Conservation (phyloP, 2,329 filamentous ascomycete genomes). For the Colletotrichum shisoi region DNA sequence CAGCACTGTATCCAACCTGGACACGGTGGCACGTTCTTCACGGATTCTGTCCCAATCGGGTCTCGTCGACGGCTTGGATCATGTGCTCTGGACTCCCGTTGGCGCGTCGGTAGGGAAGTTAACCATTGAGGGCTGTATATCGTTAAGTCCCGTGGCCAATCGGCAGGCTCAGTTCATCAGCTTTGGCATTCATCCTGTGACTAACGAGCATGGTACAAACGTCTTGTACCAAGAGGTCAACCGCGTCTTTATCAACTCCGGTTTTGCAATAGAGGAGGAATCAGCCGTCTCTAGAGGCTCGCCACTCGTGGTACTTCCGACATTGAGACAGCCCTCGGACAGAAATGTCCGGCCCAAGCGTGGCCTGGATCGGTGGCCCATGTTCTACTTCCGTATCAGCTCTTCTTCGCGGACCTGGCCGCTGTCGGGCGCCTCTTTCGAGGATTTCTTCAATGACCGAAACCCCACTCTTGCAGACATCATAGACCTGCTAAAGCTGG, state of each 20-base stretch:
- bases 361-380: conserved; percentile 81
- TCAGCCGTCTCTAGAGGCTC: conserved; percentile 50
- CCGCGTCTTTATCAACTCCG: conserved; percentile 75
- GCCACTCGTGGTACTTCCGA: conserved; percentile 51
- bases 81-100: conserved; percentile 72
- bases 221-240: conserved; percentile 82
- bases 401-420: conserved; percentile 10
- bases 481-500: conserved; percentile 70
- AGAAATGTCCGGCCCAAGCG: conserved; percentile 65
- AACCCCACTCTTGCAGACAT: conserved; percentile 60
- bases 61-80: conserved; percentile 63
- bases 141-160: conserved; percentile 71
- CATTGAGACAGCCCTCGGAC: conserved; percentile 52
- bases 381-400: conserved; percentile 81
- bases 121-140: conserved; percentile 75
- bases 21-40: conserved; percentile 3
- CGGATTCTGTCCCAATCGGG: conserved; percentile 71
- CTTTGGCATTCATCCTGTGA: conserved; percentile 74
- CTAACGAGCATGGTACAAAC: conserved; percentile 63
- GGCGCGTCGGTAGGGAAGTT: conserved; percentile 70
- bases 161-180: conserved; percentile 83
- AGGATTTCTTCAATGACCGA: conserved; percentile 55
- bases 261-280: conserved; percentile 72
- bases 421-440: conserved; percentile 31
- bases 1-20: neutral